A percentile compares a stretch with the other conserved stretches of the same genome.
phyloP scores from a whole-genome alignment of 2,329 filamentous ascomycete genomes.

The Epichloe typhina region DNA sequence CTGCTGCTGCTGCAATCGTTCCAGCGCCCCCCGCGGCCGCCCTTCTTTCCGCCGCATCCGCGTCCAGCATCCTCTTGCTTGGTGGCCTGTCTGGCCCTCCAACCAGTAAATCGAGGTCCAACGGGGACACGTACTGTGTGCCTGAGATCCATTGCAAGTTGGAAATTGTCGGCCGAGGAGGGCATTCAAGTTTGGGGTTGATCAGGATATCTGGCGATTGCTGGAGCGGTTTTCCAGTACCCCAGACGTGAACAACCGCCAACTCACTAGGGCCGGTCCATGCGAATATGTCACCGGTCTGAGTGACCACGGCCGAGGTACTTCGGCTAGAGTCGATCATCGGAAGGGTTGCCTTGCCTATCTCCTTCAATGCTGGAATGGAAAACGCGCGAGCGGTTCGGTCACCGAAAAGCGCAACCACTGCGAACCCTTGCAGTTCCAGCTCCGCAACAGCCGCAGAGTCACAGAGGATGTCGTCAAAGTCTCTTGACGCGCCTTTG shows the following conservation, averaged over 20 bases:
- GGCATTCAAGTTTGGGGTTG: conserved; percentile 61
- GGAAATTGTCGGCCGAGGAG: conserved; percentile 80
- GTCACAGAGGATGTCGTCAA: conserved; percentile 73
- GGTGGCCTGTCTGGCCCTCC: conserved; percentile 79
- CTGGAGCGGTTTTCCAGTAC: conserved; percentile 51
- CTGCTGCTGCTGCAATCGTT: conserved; percentile 13
- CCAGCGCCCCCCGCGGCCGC: conserved; percentile 28
- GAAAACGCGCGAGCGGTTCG: conserved; percentile 68
- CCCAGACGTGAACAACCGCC: conserved; percentile 73
- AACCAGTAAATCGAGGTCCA: conserved; percentile 82
- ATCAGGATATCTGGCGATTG: conserved; percentile 59
- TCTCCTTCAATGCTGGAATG: conserved; percentile 78
- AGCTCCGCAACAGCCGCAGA: conserved; percentile 64
- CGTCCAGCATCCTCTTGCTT: conserved; percentile 76
- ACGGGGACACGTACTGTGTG: conserved; percentile 77
- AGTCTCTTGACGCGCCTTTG: conserved; percentile 87
- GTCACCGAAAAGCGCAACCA: conserved; percentile 79
- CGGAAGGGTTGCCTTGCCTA: conserved; percentile 53
- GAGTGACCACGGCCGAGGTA: conserved; percentile 55
- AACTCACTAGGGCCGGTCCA: conserved; percentile 86
- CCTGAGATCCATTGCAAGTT: conserved; percentile 95
- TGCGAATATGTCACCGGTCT: conserved; percentile 69
- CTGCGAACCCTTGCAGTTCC: conserved; percentile 60
- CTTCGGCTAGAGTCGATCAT: conserved; percentile 65
- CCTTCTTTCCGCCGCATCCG: conserved; percentile 61